These are phyloP conservation scores for Medicago arabica DNA, from an alignment of 306 rosid genomes.

Conservation along the genomic window DNA sequence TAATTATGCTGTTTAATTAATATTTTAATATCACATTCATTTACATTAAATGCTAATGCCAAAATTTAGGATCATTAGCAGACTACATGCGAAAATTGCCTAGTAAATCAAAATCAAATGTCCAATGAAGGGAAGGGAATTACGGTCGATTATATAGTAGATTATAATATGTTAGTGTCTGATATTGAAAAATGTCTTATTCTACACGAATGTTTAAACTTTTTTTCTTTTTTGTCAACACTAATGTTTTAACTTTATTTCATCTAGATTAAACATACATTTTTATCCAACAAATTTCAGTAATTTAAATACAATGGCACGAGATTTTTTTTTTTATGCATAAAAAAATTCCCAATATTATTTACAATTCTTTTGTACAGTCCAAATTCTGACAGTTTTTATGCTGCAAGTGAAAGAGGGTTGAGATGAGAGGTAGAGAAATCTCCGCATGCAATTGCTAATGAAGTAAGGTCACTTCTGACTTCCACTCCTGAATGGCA, in stretches of 20 bases:
- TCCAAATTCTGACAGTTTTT: slow-evolving; percentile 29
- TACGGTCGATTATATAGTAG: no score
- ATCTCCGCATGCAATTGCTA: slow-evolving; percentile 31
- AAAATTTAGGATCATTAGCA: no score
- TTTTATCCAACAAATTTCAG: neutral
- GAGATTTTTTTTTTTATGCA: neutral
- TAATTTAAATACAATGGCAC: slow-evolving; percentile 18
- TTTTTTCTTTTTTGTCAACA: no score
- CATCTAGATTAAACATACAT: slow-evolving; percentile 17
- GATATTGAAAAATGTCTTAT: neutral
- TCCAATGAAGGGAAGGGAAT: no score
- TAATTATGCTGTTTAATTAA: no score
- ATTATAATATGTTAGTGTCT: no score
- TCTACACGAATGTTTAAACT: neutral
- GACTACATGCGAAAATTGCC: no score
- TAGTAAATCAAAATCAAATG: no score
- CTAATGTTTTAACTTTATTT: slow-evolving; percentile 4
- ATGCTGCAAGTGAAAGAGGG: slow-evolving; percentile 2
- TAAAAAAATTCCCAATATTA: slow-evolving; percentile 2
- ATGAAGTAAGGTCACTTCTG: slow-evolving; percentile 43
- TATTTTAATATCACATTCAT: no score
- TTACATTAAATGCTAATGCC: no score
- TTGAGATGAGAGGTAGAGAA: slow-evolving; percentile 19
- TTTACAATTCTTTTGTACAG: slow-evolving; percentile 36
- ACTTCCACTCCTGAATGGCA: slow-evolving; percentile 89